Conservation (phyloP, 2,329 filamentous ascomycete genomes). For the Trichoderma sp. region DNA sequence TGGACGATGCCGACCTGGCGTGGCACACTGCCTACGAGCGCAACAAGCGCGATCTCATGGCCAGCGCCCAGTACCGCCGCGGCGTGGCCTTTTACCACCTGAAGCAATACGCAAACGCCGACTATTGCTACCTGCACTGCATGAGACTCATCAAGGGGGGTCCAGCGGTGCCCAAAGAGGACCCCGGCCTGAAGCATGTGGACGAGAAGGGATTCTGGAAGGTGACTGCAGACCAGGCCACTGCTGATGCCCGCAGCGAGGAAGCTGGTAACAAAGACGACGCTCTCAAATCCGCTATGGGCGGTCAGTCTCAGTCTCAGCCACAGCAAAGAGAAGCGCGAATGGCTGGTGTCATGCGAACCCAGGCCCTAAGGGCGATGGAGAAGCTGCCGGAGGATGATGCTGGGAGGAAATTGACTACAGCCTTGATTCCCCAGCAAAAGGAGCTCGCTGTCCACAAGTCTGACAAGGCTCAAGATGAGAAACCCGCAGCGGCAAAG, state of each 20-base stretch:
- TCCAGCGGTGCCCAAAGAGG: constrained; percentile 40
- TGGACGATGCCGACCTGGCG: constrained; percentile 71
- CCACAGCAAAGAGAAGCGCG: constrained; percentile 40
- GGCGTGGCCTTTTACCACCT: constrained; percentile 73
- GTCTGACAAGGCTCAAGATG: constrained; percentile 5
- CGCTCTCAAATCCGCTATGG: constrained; percentile 6
- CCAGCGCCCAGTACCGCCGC: constrained; percentile 80
- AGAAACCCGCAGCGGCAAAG: constrained; percentile 25
- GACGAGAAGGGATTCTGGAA: constrained; percentile 55
- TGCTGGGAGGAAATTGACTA: constrained; percentile 51
- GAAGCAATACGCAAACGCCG: constrained; percentile 73
- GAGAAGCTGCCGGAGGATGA: constrained; percentile 50
- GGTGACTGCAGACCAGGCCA: constrained; percentile 41
- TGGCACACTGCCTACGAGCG: constrained; percentile 66
- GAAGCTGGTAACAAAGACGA: constrained; percentile 36
- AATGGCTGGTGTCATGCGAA: constrained; percentile 51
- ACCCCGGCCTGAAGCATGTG: constrained; percentile 39
- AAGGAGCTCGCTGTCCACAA: constrained; percentile 37
- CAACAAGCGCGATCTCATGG: constrained; percentile 74
- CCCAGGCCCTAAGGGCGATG: constrained; percentile 53
- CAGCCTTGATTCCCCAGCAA: constrained; percentile 39
- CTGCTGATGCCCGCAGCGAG: constrained; percentile 39
- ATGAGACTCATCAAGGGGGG: constrained; percentile 45
- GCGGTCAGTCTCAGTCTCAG: not conserved
- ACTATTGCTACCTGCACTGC: constrained; percentile 67